Evolutionary conservation across 1,284 basidiomycete genomes (phyloP).

Genomic region (Pyrrhoderma lamaoense): DNA sequence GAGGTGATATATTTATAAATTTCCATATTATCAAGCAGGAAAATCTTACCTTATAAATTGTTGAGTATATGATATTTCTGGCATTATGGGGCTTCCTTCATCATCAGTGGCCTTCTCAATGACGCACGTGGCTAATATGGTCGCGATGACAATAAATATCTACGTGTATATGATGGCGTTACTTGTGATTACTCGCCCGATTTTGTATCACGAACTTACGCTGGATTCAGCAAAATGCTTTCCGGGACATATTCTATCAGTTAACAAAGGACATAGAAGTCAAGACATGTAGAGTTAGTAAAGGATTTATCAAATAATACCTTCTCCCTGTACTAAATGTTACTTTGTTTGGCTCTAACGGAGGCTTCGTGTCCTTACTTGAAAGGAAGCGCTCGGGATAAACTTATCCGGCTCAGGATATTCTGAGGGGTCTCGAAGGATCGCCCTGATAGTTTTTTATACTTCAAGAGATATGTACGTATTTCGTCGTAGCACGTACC

Average conservation of each 20-base stretch:
- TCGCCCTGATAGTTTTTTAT: conserved; percentile 19
- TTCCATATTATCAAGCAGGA: neutral
- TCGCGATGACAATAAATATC: conserved; percentile 15
- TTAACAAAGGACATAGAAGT: too few species aligned
- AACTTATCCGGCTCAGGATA: conserved; percentile 24
- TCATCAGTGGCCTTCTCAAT: neutral
- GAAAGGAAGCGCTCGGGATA: conserved; percentile 21
- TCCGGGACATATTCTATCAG: conserved; percentile 21
- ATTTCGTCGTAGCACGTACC: conserved; percentile 14
- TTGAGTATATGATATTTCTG: neutral
- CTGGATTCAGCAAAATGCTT: conserved; percentile 11
- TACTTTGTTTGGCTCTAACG: conserved; percentile 1
- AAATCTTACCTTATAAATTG: neutral
- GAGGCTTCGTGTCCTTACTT: neutral
- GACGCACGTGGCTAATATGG: too few species aligned
- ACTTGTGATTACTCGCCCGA: too few species aligned
- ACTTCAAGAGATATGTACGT: neutral
- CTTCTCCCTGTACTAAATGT: conserved; percentile 5
- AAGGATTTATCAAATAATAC: conserved; percentile 1
- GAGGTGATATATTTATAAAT: too few species aligned
- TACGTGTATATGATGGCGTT: neutral
- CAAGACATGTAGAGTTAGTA: too few species aligned
- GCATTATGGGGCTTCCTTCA: neutral
- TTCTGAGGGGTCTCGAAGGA: conserved; percentile 21
- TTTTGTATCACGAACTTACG: conserved; percentile 9